Percentiles rank a stretch among this genome's conserved stretches.
These are phyloP conservation scores for Solanum gracilifrons DNA, from an alignment of 257 asterid genomes.

Conservation along the genomic window DNA sequence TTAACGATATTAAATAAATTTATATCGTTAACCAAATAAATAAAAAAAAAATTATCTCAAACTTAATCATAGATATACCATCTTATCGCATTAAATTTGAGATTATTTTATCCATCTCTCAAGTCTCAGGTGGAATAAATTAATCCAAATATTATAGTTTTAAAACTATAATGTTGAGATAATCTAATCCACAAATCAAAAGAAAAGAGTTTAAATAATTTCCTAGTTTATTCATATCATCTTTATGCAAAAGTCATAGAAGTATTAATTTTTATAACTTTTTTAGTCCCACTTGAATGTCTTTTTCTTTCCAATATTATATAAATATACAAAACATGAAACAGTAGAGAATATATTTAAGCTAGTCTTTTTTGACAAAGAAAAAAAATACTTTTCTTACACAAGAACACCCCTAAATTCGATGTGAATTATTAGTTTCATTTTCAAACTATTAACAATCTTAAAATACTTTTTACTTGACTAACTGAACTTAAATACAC, in stretches of 20 bases:
- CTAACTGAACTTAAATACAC: too few species aligned
- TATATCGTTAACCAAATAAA: neutral
- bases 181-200: neutral
- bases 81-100: neutral
- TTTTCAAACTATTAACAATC: too few species aligned
- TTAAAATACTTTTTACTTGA: too few species aligned
- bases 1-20: neutral
- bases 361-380: neutral
- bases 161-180: neutral
- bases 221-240: neutral
- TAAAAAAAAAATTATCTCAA: neutral
- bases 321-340: neutral
- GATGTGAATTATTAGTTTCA: too few species aligned
- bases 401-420: too few species aligned
- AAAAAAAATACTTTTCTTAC: too few species aligned
- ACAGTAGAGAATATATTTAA: neutral
- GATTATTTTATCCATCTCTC: neutral
- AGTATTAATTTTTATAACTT: neutral
- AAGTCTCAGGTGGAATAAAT: fast-evolving
- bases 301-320: neutral
- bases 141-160: neutral
- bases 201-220: neutral
- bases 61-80: neutral
- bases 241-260: neutral
- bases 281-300: neutral